Percentiles rank a stretch among this genome's conserved stretches.
phyloP scores from a whole-genome alignment of 1,284 basidiomycete genomes.

The Amylostereum areolatum region DNA sequence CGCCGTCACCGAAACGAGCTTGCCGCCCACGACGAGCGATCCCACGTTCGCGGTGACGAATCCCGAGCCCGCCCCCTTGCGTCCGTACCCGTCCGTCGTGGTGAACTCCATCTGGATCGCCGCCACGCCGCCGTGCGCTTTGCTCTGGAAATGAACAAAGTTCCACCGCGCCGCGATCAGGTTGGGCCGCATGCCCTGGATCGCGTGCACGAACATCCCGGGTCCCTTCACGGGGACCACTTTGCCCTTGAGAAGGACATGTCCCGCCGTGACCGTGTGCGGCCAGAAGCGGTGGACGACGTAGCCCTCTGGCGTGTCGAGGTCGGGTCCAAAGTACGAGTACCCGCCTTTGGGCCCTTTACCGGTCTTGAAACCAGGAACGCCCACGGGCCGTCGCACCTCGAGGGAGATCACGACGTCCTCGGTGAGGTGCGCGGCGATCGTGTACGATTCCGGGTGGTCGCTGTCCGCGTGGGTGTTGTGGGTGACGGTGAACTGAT shows the following conservation, averaged over 20 bases:
- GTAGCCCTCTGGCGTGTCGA: conserved; percentile 77
- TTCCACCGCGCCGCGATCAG: conserved; percentile 93
- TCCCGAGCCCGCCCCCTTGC: conserved; percentile 70
- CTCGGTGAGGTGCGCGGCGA: conserved; percentile 76
- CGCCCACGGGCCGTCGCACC: conserved; percentile 61
- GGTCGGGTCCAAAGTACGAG: conserved; percentile 83
- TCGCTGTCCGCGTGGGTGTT: conserved; percentile 61
- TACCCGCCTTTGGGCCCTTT: conserved; percentile 83
- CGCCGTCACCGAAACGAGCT: conserved; percentile 68
- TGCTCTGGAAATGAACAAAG: conserved; percentile 86
- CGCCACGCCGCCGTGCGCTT: conserved; percentile 67
- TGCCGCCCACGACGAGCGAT: conserved; percentile 72
- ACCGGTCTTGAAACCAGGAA: conserved; percentile 90
- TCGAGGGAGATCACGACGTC: conserved; percentile 81
- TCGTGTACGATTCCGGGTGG: conserved; percentile 69
- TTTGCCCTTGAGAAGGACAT: conserved; percentile 68
- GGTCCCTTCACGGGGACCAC: conserved; percentile 65
- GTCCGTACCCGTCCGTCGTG: conserved; percentile 74
- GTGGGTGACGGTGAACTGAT: conserved; percentile 83
- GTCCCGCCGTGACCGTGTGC: conserved; percentile 58
- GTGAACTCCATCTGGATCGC: conserved; percentile 97
- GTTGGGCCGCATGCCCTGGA: conserved; percentile 98
- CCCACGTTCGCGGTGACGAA: conserved; percentile 83
- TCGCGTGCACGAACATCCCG: conserved; percentile 95
- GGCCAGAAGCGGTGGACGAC: conserved; percentile 95